Percentiles rank a stretch among this genome's conserved stretches.
Evolutionary conservation across 371 early-diverging fungal species (phyloP).

Genomic region (Syncephalastrum monosporum): DNA sequence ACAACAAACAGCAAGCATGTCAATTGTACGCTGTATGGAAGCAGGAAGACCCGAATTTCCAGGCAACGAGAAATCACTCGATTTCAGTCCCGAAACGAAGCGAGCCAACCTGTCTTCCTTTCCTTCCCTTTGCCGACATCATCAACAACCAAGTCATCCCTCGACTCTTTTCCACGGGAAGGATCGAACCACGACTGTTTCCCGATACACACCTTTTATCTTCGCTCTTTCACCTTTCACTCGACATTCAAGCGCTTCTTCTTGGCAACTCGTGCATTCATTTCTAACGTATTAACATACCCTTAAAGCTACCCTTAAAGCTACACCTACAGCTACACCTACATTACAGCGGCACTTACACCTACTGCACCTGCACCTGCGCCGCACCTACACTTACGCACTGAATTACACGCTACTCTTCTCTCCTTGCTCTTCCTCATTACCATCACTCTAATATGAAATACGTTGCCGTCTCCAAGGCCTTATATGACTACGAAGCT

Average conservation of each 20-base stretch:
- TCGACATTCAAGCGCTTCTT: slow-evolving; percentile 3
- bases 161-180: no score
- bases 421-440: slow-evolving; percentile 1
- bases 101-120: no score
- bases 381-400: not conserved
- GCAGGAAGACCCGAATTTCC: no score
- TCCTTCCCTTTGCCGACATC: no score
- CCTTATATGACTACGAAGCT: slow-evolving; percentile 80
- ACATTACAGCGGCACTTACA: not conserved
- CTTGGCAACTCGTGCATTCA: slow-evolving; percentile 1
- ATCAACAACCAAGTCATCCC: no score
- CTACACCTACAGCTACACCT: not conserved
- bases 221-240: slow-evolving; percentile 2
- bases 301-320: slow-evolving; percentile 3
- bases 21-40: no score
- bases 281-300: not conserved
- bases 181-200: not conserved
- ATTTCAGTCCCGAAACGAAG: no score
- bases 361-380: slow-evolving; percentile 1
- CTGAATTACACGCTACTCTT: not conserved
- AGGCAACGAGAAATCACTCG: no score
- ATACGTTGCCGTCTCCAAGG: slow-evolving; percentile 40
- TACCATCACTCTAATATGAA: slow-evolving; percentile 30
- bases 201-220: no score
- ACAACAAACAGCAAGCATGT: no score